Percentiles rank a stretch among this genome's conserved stretches.
Evolutionary conservation across 106 monocot species (phyloP).

Genomic region (Triglochin maritima): DNA sequence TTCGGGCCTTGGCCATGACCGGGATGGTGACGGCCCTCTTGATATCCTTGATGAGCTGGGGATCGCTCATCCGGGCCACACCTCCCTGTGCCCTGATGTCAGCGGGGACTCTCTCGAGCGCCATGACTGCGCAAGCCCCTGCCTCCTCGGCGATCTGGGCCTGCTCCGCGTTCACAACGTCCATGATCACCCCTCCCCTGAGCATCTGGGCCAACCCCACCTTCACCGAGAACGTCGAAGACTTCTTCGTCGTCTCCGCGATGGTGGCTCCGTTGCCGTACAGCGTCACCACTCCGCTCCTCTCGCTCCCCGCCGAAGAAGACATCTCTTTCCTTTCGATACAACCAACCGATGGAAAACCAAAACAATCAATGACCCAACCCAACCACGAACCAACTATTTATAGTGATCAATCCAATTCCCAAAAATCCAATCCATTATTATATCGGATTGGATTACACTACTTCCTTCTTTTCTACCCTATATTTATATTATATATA

Average conservation of each 20-base stretch:
- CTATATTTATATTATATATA: no score
- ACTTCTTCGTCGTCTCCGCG: conserved; percentile 19
- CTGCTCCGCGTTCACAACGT: conserved; percentile 21
- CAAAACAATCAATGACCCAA: no score
- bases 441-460: no score
- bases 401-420: no score
- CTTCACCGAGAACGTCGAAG: conserved; percentile 20
- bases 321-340: no score
- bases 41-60: conserved; percentile 20
- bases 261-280: conserved; percentile 19
- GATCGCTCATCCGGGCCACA: conserved; percentile 24
- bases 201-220: conserved; percentile 26
- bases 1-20: conserved; percentile 25
- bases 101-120: conserved; percentile 22
- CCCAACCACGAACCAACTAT: no score
- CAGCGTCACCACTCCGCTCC: conserved; percentile 16
- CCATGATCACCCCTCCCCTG: conserved; percentile 28
- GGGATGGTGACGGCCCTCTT: conserved; percentile 22
- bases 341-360: no score
- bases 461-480: no score
- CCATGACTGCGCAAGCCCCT: conserved; percentile 25
- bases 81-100: conserved; percentile 21
- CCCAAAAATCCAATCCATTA: no score
- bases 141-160: conserved; percentile 23
- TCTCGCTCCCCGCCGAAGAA: neutral